These are phyloP conservation scores for Exsudoporus frostii DNA, from an alignment of 768 basidiomycete species.

Conservation along the genomic window DNA sequence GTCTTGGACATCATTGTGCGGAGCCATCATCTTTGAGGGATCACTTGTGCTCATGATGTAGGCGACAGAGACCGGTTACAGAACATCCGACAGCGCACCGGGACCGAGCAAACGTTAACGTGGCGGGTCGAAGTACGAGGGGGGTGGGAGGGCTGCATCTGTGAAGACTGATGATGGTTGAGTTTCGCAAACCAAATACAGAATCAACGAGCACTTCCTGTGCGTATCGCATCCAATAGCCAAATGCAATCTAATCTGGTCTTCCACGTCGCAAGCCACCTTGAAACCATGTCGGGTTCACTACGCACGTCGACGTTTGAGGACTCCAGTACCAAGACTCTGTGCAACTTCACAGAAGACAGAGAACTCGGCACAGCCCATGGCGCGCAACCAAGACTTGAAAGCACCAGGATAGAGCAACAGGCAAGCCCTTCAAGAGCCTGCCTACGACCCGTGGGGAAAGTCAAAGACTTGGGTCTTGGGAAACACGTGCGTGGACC, in stretches of 20 bases:
- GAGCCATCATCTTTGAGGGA: background rate
- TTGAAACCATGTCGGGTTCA: slow-evolving; percentile 54
- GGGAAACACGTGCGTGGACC: slow-evolving; percentile 41
- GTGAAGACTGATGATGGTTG: slow-evolving; percentile 16
- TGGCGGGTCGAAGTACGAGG: slow-evolving; percentile 17
- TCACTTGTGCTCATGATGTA: background rate
- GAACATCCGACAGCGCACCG: slow-evolving; percentile 16
- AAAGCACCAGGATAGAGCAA: slow-evolving; percentile 52
- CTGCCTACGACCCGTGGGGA: slow-evolving; percentile 26
- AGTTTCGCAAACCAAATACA: slow-evolving; percentile 12
- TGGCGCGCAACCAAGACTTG: slow-evolving; percentile 49
- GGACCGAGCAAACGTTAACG: slow-evolving; percentile 40
- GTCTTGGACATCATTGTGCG: slow-evolving; percentile 32
- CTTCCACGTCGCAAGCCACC: slow-evolving; percentile 29
- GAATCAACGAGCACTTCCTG: slow-evolving; percentile 30
- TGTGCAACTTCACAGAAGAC: slow-evolving; percentile 14
- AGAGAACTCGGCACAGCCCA: slow-evolving; percentile 37
- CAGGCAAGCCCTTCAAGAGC: slow-evolving; percentile 9
- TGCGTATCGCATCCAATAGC: slow-evolving; percentile 32
- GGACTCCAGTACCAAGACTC: slow-evolving; percentile 37
- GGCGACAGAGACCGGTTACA: slow-evolving; percentile 19
- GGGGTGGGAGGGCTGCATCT: slow-evolving; percentile 24
- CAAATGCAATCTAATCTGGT: slow-evolving; percentile 18
- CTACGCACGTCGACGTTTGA: slow-evolving; percentile 52
- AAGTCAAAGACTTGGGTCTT: slow-evolving; percentile 44